Evolutionary conservation across 2,329 filamentous ascomycete genomes (phyloP).

Genomic region (Sporothrix pseudoabietina): DNA sequence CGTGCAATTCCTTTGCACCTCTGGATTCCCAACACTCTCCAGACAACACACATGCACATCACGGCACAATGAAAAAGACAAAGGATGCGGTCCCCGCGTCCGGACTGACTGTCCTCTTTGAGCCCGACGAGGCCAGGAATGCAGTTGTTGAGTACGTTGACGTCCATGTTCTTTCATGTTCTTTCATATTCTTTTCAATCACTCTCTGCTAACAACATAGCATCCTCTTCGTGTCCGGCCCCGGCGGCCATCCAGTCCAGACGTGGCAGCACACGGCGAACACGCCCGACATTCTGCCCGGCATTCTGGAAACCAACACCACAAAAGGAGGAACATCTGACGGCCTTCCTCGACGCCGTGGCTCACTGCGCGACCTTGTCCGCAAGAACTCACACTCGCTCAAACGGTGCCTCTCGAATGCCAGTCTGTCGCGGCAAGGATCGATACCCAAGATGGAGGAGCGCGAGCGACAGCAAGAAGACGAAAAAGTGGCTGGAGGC

Average conservation of each 20-base stretch:
- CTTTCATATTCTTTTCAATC: neutral
- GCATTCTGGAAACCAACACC: slow-evolving; percentile 32
- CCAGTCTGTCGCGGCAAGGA: slow-evolving; percentile 27
- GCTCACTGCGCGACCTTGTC: slow-evolving; percentile 31
- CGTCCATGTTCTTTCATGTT: slow-evolving; percentile 28
- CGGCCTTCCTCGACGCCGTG: slow-evolving; percentile 14
- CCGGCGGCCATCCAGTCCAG: slow-evolving; percentile 41
- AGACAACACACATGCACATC: neutral
- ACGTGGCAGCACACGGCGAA: slow-evolving; percentile 37
- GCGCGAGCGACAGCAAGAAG: neutral
- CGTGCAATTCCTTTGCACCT: neutral
- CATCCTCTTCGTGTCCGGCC: slow-evolving; percentile 41
- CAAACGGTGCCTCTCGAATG: slow-evolving; percentile 22
- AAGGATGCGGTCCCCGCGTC: slow-evolving; percentile 38
- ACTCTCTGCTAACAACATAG: slow-evolving; percentile 30
- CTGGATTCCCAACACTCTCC: neutral
- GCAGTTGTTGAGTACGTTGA: slow-evolving; percentile 40
- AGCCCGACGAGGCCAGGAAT: slow-evolving; percentile 39
- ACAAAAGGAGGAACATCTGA: slow-evolving; percentile 9
- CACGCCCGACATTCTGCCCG: slow-evolving; percentile 31
- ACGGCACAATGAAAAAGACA: slow-evolving; percentile 36
- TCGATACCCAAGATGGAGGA: neutral
- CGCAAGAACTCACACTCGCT: slow-evolving; percentile 36
- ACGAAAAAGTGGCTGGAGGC: slow-evolving; percentile 9
- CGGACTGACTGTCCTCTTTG: slow-evolving; percentile 42